Conservation (phyloP, 768 basidiomycete genomes). For the Mycena olivaceomarginata region DNA sequence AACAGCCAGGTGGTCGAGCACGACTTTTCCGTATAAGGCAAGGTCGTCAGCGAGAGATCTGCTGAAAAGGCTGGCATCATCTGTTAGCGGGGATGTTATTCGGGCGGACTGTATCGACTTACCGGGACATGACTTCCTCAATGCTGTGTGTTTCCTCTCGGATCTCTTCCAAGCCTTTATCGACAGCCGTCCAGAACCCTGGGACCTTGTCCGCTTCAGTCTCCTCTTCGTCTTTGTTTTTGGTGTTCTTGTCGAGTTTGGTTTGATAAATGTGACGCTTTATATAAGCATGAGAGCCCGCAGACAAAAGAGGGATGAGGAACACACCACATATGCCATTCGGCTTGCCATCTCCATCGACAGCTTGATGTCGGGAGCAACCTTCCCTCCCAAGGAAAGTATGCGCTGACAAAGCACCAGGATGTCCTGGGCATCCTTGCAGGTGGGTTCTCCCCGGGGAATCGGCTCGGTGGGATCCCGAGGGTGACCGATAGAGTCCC, state of each 20-base stretch:
- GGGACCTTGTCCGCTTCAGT: background rate
- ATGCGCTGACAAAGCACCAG: constrained; percentile 11
- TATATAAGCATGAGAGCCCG: background rate
- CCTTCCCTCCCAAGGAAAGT: constrained; percentile 9
- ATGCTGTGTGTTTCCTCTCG: background rate
- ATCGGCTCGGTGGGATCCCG: background rate
- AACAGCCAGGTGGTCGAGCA: constrained; percentile 9
- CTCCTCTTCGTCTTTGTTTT: too few relatives aligned
- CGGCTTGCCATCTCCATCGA: constrained; percentile 16
- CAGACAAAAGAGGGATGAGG: background rate
- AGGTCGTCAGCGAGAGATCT: constrained; percentile 9
- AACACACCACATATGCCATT: constrained; percentile 15
- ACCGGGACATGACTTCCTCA: background rate
- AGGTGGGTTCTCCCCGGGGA: background rate
- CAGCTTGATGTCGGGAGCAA: constrained; percentile 15
- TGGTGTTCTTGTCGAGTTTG: background rate
- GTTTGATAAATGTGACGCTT: constrained; percentile 11
- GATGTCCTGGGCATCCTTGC: background rate
- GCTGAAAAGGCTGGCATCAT: background rate
- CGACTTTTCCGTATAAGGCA: background rate
- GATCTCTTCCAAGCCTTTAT: background rate
- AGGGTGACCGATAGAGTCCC: background rate
- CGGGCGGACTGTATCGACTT: background rate
- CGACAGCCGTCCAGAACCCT: constrained; percentile 3
- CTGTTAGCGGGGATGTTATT: background rate